Base-by-base conservation (phyloP, 768 basidiomycete species). In the Infundibulicybe gibba region DNA sequence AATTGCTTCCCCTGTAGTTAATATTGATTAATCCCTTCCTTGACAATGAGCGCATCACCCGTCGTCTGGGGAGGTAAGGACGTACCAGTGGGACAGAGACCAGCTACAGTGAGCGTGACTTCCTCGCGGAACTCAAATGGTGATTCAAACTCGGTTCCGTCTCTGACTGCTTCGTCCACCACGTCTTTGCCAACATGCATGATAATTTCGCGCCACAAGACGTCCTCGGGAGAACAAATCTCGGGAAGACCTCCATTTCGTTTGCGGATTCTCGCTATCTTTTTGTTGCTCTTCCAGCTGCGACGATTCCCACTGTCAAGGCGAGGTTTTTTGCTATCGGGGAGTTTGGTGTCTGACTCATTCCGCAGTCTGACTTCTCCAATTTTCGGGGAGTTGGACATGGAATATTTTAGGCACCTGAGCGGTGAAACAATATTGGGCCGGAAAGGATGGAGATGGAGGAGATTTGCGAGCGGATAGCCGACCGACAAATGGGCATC, bases 141-240 rank as follows among this genome's bases (percentile, higher is more conserved):
- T 12, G 81, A 63, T 12, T 81, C 70, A 55, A 77, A 77, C 45
- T 84, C 81, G 10, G 59, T 61, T 5, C 76, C 76, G 0, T 74
- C 69, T 16, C 68, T 69, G 2, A 78, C 60, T 3, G 78, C 69
- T 12, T 66, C 61, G 20, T 80, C 72, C 0, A 86, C 80, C 6
- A 66, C 67, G 13, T 81, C 78, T 39, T 66, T 45, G 2, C 90
- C 91, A 2, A 97, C 68, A 3, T 93, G 68, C 2, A 69, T 72
- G 25, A 78, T 59, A 17, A 94, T 76, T 48, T 97, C 92, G 41
- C 73, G 77, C 65, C 77, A 81, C 21, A 89, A 66, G 10, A 94
- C 86, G 56, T 93, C 90, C 17, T 85, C 87, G 13, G 78, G 54
- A 2, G 90, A 85, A 56, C 77, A 86, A 0, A 77, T 70, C 41